A percentile compares a stretch with the other conserved stretches of the same genome.
phyloP scores from a whole-genome alignment of 306 rosid genomes.

The Alnus rubra region DNA sequence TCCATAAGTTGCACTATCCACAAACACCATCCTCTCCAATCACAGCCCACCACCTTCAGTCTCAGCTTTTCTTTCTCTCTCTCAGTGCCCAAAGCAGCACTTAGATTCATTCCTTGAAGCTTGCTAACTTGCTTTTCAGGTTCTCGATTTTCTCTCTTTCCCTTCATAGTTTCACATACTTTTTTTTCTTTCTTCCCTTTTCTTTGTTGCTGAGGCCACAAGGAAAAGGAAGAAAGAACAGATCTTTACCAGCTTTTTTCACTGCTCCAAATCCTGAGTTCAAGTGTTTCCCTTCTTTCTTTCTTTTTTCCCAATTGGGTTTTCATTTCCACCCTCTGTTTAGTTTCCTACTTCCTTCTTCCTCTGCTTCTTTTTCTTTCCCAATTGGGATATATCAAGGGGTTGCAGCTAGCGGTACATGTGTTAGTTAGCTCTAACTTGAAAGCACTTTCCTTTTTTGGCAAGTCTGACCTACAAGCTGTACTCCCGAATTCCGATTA shows the following conservation, averaged over 20 bases:
- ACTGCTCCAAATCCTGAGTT: constrained; percentile 20
- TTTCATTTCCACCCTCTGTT: constrained; percentile 26
- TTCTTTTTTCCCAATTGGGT: constrained; percentile 33
- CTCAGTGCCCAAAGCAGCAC: constrained; percentile 17
- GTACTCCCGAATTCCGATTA: not conserved
- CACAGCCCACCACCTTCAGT: constrained; percentile 58
- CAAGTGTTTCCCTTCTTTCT: constrained; percentile 35
- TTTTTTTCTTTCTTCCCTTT: constrained; percentile 32
- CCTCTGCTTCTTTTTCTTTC: constrained; percentile 27
- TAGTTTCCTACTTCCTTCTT: not conserved
- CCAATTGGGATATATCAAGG: constrained; percentile 39
- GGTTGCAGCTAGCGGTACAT: constrained; percentile 29
- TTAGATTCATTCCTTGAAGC: constrained; percentile 57
- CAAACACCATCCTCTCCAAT: constrained; percentile 58
- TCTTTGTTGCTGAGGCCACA: constrained; percentile 42
- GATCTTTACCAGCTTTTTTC: constrained; percentile 30
- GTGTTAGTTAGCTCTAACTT: constrained; percentile 6
- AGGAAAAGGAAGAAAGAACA: constrained; percentile 38
- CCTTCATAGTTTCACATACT: constrained; percentile 31
- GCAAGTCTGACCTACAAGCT: not conserved
- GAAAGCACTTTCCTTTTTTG: constrained; percentile 20
- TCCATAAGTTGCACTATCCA: constrained; percentile 55
- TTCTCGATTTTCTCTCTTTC: constrained; percentile 26
- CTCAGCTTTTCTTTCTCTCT: constrained; percentile 27
- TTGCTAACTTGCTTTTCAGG: constrained; percentile 44